A percentile compares a stretch with the other conserved stretches of the same genome.
Conservation (phyloP, 2,329 filamentous ascomycete genomes). For the Botrytis porri region DNA sequence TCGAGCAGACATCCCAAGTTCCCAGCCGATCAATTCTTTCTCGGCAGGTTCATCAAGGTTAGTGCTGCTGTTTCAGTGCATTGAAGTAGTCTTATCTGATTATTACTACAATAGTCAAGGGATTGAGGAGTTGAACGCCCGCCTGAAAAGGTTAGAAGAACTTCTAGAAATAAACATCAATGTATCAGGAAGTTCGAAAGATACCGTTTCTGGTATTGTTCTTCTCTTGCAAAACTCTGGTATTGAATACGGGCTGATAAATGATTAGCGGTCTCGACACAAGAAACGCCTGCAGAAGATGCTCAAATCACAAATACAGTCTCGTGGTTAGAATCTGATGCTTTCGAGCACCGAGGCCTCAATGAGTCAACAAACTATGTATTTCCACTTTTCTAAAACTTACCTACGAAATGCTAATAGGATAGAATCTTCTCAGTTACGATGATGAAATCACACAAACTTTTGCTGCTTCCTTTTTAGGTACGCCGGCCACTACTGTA, state of each 20-base stretch:
- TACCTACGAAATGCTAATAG: neutral
- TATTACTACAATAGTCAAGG: constrained; percentile 18
- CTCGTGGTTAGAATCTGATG: constrained; percentile 13
- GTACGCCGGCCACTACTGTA: constrained; percentile 15
- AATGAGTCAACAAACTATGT: neutral
- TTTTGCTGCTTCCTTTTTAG: constrained; percentile 25
- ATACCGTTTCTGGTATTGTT: neutral
- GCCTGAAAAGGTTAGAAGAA: constrained; percentile 26
- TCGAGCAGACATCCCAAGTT: neutral
- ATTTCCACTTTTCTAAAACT: neutral
- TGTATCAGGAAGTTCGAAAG: neutral
- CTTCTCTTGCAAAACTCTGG: neutral
- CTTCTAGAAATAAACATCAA: constrained; percentile 17
- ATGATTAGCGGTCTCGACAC: neutral
- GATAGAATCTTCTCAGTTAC: neutral
- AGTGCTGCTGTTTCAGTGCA: neutral
- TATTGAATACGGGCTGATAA: neutral
- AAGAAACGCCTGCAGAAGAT: constrained; percentile 13
- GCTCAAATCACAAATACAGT: constrained; percentile 8
- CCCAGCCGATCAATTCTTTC: neutral
- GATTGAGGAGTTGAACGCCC: constrained; percentile 25
- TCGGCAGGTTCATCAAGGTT: neutral
- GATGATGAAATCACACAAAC: constrained; percentile 21
- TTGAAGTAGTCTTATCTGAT: neutral
- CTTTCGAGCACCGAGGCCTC: constrained; percentile 3